These are phyloP conservation scores for Epichloe sylvatica DNA, from an alignment of 2,329 filamentous ascomycete species.

Conservation along the genomic window DNA sequence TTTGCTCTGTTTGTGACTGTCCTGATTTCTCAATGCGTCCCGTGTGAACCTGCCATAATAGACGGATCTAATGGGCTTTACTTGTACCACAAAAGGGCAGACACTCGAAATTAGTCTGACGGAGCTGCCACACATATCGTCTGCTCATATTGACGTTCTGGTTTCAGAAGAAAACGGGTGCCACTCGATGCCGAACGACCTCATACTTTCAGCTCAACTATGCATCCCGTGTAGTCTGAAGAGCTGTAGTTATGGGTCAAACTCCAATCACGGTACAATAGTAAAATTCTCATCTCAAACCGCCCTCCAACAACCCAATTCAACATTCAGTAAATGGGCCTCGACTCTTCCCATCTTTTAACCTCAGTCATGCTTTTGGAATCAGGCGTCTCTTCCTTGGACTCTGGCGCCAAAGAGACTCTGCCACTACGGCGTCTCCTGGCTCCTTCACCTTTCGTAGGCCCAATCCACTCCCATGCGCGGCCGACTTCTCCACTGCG, in stretches of 20 bases:
- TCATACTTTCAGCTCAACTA: too few relatives aligned
- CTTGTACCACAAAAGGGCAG: too few relatives aligned
- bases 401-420: constrained; percentile 31
- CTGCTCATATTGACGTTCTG: too few relatives aligned
- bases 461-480: constrained; percentile 59
- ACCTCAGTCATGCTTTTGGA: constrained; percentile 12
- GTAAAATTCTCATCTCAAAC: background rate
- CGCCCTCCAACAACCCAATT: background rate
- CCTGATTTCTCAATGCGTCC: background rate
- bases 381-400: constrained; percentile 21
- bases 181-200: too few relatives aligned
- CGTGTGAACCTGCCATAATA: background rate
- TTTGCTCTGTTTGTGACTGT: background rate
- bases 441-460: constrained; percentile 30
- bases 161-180: too few relatives aligned
- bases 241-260: background rate
- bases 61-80: too few relatives aligned
- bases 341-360: constrained; percentile 28
- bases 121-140: too few relatives aligned
- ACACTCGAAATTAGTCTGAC: too few relatives aligned
- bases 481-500: constrained; percentile 50
- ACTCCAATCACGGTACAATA: constrained; percentile 1
- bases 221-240: too few relatives aligned
- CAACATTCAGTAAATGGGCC: constrained; percentile 25
- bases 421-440: constrained; percentile 38